Evolutionary conservation across 75 land plant genomes (phyloP), one percentile per base, ranked within the genome.

Genomic region (Cryptomeria japonica): DNA sequence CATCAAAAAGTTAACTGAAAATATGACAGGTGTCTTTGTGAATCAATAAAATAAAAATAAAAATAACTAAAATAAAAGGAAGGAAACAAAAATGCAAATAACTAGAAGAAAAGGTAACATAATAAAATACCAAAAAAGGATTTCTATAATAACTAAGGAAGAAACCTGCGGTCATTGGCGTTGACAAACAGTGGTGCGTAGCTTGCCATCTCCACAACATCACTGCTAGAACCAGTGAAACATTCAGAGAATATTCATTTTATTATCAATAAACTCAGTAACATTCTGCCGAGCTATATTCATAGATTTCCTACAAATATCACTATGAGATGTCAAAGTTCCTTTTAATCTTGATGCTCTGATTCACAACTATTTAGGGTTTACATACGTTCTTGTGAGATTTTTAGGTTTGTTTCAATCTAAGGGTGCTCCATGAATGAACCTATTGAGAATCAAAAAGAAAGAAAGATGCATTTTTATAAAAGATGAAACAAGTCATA

Each of bases 141-240:
- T 19, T 85, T 85, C 16, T 41, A 38, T 25, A 76, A 39, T 83
- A 32, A 85, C 77, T 39, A 51, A 83, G 77, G 2, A 34, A 53
- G 7, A 25, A 88, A 96, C 99, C 93, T 89, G 85, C 95, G 91
- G 86, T 97, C 95, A 88, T 97, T 93, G 86, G 61, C 5, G 77
- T 97, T 93, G 76, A 96, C 99, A 89, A 97, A 97, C 73, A 97
- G 96, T 49, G 99, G 99, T 47, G 99, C 99, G 90, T 97, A 96
- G 88, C 99, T 96, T 88, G 96, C 98, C 99, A 97, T 96, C 78
- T 93, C 86, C 70, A 97, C 97, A 44, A 93, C 89, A 92, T 97
- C 99, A 94, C 99, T 97, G 94, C 91, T 89, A 44, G 14, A 37
- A 79, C 70, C 47, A 55, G 76, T 76, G 42, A 44, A 70, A 37